Conservation (phyloP, 768 basidiomycete genomes). For the Piloderma croceum region DNA sequence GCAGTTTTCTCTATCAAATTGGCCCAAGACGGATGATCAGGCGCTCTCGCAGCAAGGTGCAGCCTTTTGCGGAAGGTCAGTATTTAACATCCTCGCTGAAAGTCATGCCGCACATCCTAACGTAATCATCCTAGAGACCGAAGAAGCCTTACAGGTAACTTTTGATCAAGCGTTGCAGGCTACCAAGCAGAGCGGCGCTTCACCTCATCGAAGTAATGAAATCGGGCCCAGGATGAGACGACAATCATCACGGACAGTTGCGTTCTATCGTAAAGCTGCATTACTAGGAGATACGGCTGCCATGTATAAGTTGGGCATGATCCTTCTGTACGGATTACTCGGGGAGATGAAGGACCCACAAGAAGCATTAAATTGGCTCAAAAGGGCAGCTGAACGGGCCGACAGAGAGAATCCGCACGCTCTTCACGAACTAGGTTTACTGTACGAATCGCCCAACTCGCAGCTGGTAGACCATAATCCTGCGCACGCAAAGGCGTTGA, state of each 20-base stretch:
- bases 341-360: slow-evolving; percentile 81
- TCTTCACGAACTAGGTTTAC: slow-evolving; percentile 86
- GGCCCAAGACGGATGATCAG: no score
- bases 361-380: slow-evolving; percentile 92
- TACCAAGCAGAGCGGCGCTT: slow-evolving; percentile 93
- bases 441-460: slow-evolving; percentile 70
- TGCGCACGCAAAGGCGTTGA: slow-evolving; percentile 75
- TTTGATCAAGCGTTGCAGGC: slow-evolving; percentile 97
- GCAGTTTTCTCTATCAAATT: no score
- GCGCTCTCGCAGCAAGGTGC: no score
- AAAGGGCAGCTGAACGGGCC: slow-evolving; percentile 92
- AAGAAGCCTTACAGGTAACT: no score
- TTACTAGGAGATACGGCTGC: slow-evolving; percentile 94
- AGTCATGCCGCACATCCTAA: no score
- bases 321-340: slow-evolving; percentile 78
- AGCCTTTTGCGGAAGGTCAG: no score
- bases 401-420: slow-evolving; percentile 99
- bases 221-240: slow-evolving; percentile 93
- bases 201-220: slow-evolving; percentile 96
- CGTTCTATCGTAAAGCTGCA: slow-evolving; percentile 95
- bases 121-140: no score
- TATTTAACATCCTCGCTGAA: no score
- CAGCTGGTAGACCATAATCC: slow-evolving; percentile 74
- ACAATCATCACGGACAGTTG: slow-evolving; percentile 82
- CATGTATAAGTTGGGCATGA: slow-evolving; percentile 99